Conservation (phyloP, 2,329 filamentous ascomycete species). For the Monilinia laxa region DNA sequence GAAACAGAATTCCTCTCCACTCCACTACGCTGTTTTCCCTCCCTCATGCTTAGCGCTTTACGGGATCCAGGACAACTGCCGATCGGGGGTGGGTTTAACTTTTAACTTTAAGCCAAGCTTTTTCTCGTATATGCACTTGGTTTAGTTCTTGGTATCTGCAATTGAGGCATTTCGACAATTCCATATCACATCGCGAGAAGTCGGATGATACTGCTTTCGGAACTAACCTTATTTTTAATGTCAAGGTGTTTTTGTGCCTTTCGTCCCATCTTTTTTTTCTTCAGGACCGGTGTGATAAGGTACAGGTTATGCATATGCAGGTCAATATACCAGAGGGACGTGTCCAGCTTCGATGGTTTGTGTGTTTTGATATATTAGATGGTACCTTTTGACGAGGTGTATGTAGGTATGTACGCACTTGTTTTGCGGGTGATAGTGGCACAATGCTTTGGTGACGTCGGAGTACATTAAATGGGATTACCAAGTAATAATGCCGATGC, state of each 20-base stretch:
- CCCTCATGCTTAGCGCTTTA: neutral
- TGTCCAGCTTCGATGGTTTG: neutral
- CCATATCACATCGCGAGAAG: neutral
- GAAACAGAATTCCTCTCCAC: neutral
- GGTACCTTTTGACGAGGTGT: neutral
- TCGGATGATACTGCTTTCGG: neutral
- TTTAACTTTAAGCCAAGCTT: conserved; percentile 5
- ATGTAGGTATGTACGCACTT: neutral
- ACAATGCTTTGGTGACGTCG: neutral
- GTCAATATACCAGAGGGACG: neutral
- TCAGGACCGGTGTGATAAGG: conserved; percentile 4
- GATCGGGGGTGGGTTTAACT: neutral
- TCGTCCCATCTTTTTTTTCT: neutral
- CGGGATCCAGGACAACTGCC: neutral
- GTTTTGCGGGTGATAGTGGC: neutral
- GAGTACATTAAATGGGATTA: neutral
- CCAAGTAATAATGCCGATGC: neutral
- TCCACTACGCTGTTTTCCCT: neutral
- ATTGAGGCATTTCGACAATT: conserved; percentile 2
- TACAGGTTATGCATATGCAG: neutral
- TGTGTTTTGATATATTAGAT: neutral
- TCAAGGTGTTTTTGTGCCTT: neutral
- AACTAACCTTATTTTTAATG: neutral
- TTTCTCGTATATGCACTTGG: conserved; percentile 4
- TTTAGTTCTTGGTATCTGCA: neutral